These are phyloP conservation scores for Aciculoconidium aculeatum DNA, from an alignment of 805 yeast genomes.

Conservation along the genomic window DNA sequence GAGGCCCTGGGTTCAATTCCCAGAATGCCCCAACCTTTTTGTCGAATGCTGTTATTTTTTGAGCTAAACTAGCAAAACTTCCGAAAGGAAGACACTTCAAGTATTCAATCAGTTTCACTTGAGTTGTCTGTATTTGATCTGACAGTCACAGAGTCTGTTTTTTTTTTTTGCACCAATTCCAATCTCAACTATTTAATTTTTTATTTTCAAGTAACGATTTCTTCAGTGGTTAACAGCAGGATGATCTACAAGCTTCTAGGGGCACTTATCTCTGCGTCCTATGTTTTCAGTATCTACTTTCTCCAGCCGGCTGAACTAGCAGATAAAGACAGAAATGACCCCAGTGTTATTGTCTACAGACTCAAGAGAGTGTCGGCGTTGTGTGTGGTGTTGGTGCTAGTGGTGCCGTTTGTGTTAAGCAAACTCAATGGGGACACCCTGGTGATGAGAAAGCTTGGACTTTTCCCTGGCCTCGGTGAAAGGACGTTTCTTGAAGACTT, in stretches of 20 bases:
- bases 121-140: no score
- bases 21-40: slow-evolving; percentile 47
- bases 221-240: no score
- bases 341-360: slow-evolving; percentile 36
- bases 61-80: no score
- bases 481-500: slow-evolving; percentile 9
- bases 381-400: slow-evolving; percentile 22
- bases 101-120: no score
- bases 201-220: no score
- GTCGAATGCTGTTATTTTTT: no score
- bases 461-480: slow-evolving; percentile 27
- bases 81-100: no score
- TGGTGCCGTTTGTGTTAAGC: slow-evolving; percentile 25
- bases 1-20: slow-evolving; percentile 63
- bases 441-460: slow-evolving; percentile 19
- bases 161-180: no score
- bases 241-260: no score
- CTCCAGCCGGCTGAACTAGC: slow-evolving; percentile 16
- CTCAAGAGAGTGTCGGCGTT: slow-evolving; percentile 29
- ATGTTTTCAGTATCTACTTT: slow-evolving; percentile 40
- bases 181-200: no score
- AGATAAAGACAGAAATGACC: slow-evolving; percentile 36
- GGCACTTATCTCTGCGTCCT: no score
- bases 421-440: slow-evolving; percentile 7
- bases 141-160: no score